Base-by-base conservation (phyloP, 371 early-diverging fungal species). In the Lichtheimia ornata region DNA sequence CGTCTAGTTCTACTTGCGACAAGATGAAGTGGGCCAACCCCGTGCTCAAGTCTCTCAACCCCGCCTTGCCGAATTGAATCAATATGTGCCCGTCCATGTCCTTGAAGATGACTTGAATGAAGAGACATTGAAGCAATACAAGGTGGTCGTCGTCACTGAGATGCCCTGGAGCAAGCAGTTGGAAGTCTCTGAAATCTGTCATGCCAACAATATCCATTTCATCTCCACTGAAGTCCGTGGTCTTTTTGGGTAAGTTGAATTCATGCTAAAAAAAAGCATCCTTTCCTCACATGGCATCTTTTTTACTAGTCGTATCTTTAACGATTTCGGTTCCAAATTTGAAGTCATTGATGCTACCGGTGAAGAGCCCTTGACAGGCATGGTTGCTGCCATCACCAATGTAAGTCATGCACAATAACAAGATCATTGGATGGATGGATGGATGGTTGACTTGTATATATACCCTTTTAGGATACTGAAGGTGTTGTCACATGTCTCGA, bases 401-500 rank as follows among this genome's bases (percentile, higher is more conserved):
- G 88, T 89, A 65, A 76, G 30, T 47, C 20, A 30, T 27, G 17
- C 14, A 47, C 18, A 41, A 27, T 20, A 40, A 51, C 30, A 22
- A 4, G 22, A 24, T 24, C 45, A 28, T 30, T 59, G 18, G 14
- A 41, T 50, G 24, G 5, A 52, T 14, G 11, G 20, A 18, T 59
- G 18, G 14, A 41, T 50, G 24, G 5, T 56, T 14, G 11, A 45
- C 15, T 12, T 53, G 40, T 51, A n/a, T n/a, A n/a, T n/a, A n/a
- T n/a, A n/a, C n/a, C n/a, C 30, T 27, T 9, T 45, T 57, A 90
- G 83, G 94, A 94, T 25, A 66, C 71, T 18, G 93, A 96, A 54
- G 94, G 95, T 56, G 88, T 96, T 57, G 96, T 99, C 20, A 95
- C 97, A 15, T 95, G 95, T 71, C 77, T 98, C 65, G 99, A 99